Evolutionary conservation across 164 flowering plant genomes (phyloP).

Genomic region (Vitis vinifera): DNA sequence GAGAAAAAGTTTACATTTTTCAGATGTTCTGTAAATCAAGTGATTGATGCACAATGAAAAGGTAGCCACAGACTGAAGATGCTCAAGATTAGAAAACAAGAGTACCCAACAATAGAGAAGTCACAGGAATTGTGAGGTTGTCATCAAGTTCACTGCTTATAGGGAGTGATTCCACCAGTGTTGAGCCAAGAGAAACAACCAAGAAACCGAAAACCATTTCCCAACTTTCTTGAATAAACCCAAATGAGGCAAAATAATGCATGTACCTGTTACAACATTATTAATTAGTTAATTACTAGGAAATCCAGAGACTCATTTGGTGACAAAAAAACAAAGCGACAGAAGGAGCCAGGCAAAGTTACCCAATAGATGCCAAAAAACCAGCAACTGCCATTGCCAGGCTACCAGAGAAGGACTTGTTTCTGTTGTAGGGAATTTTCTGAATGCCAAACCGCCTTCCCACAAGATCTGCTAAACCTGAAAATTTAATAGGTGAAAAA

Average conservation of each 20-base stretch:
- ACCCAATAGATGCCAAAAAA: conserved; percentile 70
- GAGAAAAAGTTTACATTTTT: too few species aligned
- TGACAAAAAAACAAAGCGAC: background rate
- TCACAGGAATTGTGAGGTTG: conserved; percentile 80
- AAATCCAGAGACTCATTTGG: background rate
- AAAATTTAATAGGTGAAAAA: conserved; percentile 6
- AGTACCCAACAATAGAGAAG: conserved; percentile 60
- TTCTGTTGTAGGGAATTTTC: conserved; percentile 75
- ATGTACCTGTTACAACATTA: conserved; percentile 56
- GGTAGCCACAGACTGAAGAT: too few species aligned
- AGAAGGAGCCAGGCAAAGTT: conserved; percentile 9
- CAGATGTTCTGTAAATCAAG: too few species aligned
- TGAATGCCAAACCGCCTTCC: conserved; percentile 74
- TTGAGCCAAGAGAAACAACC: conserved; percentile 57
- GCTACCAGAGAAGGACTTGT: conserved; percentile 79
- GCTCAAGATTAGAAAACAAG: conserved; percentile 43
- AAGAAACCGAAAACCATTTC: conserved; percentile 61
- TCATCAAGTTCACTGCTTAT: conserved; percentile 83
- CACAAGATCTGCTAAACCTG: conserved; percentile 86
- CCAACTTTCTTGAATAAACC: conserved; percentile 52
- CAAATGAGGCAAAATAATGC: conserved; percentile 74
- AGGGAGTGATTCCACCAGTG: conserved; percentile 90
- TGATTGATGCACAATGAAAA: too few species aligned
- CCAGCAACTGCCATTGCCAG: conserved; percentile 79
- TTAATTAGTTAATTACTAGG: background rate